phyloP scores from a whole-genome alignment of 202 grass and related monocot species.

The Panicum virgatum region DNA sequence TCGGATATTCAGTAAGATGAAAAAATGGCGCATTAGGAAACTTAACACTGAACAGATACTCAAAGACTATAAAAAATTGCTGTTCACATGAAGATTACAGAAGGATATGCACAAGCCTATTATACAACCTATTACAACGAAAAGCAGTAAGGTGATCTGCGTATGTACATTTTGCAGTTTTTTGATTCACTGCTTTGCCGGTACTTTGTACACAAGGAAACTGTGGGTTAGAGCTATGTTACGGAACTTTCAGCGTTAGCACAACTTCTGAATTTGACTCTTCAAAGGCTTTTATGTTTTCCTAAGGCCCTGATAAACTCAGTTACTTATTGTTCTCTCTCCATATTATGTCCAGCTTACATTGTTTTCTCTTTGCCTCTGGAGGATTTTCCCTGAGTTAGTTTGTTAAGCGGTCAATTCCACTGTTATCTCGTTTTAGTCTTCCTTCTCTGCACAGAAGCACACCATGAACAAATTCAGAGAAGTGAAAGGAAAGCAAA shows the following conservation, averaged over 20 bases:
- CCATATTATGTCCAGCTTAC: neutral
- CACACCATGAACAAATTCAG: neutral
- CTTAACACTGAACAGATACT: conserved; percentile 6
- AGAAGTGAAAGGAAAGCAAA: neutral
- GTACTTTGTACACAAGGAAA: neutral
- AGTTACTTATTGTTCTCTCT: conserved; percentile 6
- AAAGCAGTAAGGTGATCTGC: conserved; percentile 16
- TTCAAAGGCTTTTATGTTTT: neutral
- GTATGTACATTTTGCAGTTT: conserved; percentile 27
- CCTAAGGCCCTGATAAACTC: neutral
- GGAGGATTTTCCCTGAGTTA: conserved; percentile 14
- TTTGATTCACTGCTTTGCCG: conserved; percentile 16
- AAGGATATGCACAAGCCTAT: conserved; percentile 35
- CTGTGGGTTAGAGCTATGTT: neutral
- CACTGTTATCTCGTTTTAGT: conserved; percentile 13
- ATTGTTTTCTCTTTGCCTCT: neutral
- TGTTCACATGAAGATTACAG: conserved; percentile 16
- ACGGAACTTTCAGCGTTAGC: neutral
- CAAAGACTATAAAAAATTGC: conserved; percentile 28
- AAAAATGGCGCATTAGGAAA: neutral
- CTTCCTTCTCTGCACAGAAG: conserved; percentile 46
- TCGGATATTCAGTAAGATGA: neutral
- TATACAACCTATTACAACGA: conserved; percentile 26
- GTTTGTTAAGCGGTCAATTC: conserved; percentile 11
- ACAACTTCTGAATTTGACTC: conserved; percentile 15